These are phyloP conservation scores for Saprolegnia parasitica DNA, from an alignment of 352 stramenopile genomes.

Conservation along the genomic window DNA sequence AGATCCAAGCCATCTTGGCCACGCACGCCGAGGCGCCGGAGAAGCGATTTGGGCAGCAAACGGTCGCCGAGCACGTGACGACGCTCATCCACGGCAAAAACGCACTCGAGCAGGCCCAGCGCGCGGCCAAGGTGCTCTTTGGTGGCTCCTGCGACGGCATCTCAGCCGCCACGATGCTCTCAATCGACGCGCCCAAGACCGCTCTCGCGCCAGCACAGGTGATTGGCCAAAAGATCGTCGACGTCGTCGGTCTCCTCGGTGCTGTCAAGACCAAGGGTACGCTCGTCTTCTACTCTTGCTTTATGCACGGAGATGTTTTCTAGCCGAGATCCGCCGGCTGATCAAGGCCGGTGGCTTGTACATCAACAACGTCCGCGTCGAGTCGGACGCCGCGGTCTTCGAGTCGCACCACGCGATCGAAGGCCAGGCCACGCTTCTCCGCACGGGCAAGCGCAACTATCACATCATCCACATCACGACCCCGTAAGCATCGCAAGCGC, in stretches of 20 bases:
- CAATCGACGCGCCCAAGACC: constrained; percentile 56
- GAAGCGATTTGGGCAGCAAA: constrained; percentile 67
- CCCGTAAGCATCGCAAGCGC: not conserved
- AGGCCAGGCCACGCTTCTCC: constrained; percentile 58
- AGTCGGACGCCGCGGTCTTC: constrained; percentile 40
- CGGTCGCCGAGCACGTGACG: constrained; percentile 82
- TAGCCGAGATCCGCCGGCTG: constrained; percentile 91
- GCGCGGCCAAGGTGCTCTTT: constrained; percentile 64
- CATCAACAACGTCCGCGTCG: constrained; percentile 86
- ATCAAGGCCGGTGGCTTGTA: constrained; percentile 95
- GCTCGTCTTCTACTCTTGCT: not conserved
- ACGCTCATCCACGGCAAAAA: constrained; percentile 91
- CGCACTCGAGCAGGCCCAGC: constrained; percentile 57
- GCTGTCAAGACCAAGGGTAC: constrained; percentile 88
- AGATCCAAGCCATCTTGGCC: constrained; percentile 87
- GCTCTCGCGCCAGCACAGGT: constrained; percentile 45
- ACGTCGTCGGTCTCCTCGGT: constrained; percentile 88
- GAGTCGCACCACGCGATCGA: constrained; percentile 56
- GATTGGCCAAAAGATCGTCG: constrained; percentile 76
- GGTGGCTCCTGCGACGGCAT: constrained; percentile 53
- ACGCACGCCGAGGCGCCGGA: constrained; percentile 73
- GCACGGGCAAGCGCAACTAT: constrained; percentile 73
- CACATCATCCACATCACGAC: constrained; percentile 44
- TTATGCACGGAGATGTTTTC: not conserved
- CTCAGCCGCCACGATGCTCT: constrained; percentile 59